Base-by-base conservation (phyloP, 106 monocot genomes). In the Chionographis japonica region DNA sequence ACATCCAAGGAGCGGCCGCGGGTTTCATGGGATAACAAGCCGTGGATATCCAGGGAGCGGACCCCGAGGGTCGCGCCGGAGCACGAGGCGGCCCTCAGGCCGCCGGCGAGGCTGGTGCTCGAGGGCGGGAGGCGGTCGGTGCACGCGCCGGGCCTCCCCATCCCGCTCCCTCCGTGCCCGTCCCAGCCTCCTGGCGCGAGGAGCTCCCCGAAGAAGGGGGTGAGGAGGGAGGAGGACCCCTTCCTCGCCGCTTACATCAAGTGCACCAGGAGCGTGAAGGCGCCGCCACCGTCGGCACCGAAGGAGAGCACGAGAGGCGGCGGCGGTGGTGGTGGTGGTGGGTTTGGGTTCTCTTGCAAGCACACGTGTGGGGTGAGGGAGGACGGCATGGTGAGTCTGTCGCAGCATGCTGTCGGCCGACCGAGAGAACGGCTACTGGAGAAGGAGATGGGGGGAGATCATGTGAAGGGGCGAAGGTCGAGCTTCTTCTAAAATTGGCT, bases 201-300 rank as follows among this genome's bases (percentile, higher is more conserved):
- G 10, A 46, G 18, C 36, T 36, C n/a, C 7, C 12, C 27, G 17
- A n/a, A 63, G 18, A 42, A 63, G 46, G 41, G 46, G 46, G 5
- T 6, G 8, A 8, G n/a, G 14, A 42, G n/a, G 43, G 63, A 63
- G 16, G 43, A 63, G 43, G 63, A 63, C 63, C 63, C 63, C 40
- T 63, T 63, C 46, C 18, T 63, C 3, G 46, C 40, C n/a, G 63
- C 63, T n/a, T 63, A 63, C 63, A 37, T 63, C 11, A 42, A 63
- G 43, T 63, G 63, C 63, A 63, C 63, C 43, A 63, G 43, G 63
- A 63, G 43, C 15, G 40, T 4, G 12, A 43, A 12, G 42, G 4
- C 46, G 8, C 27, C 8, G 18, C 4, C 17, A 57, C 19, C 19
- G 16, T 9, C 17, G 56, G 56, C 18, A 19, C 2, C 37, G 3